These are phyloP conservation scores for Trichophyton mentagrophytes DNA, from an alignment of 2,329 filamentous ascomycete genomes.

Conservation along the genomic window DNA sequence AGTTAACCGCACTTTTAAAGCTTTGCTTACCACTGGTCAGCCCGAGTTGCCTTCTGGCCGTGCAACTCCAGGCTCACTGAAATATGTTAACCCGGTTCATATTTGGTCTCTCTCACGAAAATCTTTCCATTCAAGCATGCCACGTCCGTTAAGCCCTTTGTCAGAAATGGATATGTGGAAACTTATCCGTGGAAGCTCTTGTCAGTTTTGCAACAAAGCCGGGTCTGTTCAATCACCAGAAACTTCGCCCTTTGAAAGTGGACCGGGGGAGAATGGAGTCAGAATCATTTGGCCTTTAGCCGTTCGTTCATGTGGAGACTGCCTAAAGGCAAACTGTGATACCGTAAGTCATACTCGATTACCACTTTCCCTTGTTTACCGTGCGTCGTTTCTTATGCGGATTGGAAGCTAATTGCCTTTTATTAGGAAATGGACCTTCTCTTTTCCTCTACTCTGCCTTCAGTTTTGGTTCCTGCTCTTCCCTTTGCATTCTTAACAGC, in stretches of 20 bases:
- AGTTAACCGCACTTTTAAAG: constrained; percentile 55
- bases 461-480: constrained; percentile 53
- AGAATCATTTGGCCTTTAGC: constrained; percentile 60
- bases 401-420: constrained; percentile 16
- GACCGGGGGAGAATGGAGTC: constrained; percentile 50
- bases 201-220: constrained; percentile 53
- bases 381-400: constrained; percentile 3
- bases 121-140: constrained; percentile 52
- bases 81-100: constrained; percentile 43
- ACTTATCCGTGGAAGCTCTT: constrained; percentile 49
- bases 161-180: constrained; percentile 68
- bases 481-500: constrained; percentile 54
- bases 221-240: constrained; percentile 16
- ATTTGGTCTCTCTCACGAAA: constrained; percentile 62
- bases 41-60: constrained; percentile 20
- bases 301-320: constrained; percentile 52
- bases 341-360: constrained; percentile 47
- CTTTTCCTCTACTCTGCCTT: constrained; percentile 48
- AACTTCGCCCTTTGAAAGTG: constrained; percentile 42
- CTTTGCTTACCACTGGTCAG: constrained; percentile 42
- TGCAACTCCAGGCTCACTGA: constrained; percentile 21
- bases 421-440: constrained; percentile 58
- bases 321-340: constrained; percentile 46
- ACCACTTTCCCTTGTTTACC: neutral
- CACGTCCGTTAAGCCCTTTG: constrained; percentile 51